These are phyloP conservation scores for Termitomyces sp. DNA, from an alignment of 768 basidiomycete genomes.

Conservation along the genomic window DNA sequence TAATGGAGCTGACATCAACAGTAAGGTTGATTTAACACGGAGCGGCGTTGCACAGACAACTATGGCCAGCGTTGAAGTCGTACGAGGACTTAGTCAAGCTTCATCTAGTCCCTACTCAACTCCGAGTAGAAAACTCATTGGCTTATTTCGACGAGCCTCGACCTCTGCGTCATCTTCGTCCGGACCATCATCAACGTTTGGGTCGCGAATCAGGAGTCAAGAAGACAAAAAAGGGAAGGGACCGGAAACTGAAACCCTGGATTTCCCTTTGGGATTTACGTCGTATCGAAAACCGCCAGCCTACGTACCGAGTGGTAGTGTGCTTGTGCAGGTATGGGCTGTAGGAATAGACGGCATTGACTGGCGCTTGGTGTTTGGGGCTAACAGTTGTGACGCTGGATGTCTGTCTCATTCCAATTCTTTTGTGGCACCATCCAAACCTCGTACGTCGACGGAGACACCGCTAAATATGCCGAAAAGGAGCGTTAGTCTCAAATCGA, in stretches of 20 bases:
- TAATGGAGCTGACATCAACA: slow-evolving; percentile 25
- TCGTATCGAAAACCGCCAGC: slow-evolving; percentile 68
- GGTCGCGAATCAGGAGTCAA: slow-evolving; percentile 5
- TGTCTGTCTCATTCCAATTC: slow-evolving; percentile 4
- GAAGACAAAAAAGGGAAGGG: slow-evolving; percentile 11
- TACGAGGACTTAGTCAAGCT: slow-evolving; percentile 42
- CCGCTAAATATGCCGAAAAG: slow-evolving; percentile 12
- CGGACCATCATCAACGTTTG: slow-evolving; percentile 8
- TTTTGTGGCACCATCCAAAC: not conserved
- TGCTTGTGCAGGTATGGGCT: slow-evolving; percentile 88
- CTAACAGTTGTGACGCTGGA: slow-evolving; percentile 6
- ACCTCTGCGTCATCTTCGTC: slow-evolving; percentile 6
- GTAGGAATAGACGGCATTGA: slow-evolving; percentile 79
- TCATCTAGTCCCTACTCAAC: slow-evolving; percentile 8
- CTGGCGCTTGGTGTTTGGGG: slow-evolving; percentile 48
- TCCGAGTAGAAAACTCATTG: slow-evolving; percentile 13
- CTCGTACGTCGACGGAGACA: slow-evolving; percentile 4
- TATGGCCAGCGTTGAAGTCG: slow-evolving; percentile 84
- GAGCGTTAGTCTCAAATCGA: slow-evolving; percentile 14
- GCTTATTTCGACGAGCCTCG: slow-evolving; percentile 14
- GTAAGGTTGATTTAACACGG: slow-evolving; percentile 65
- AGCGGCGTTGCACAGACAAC: slow-evolving; percentile 80
- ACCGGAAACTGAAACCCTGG: slow-evolving; percentile 1
- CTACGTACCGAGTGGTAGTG: slow-evolving; percentile 59
- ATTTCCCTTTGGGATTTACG: slow-evolving; percentile 53